Conservation (phyloP, 768 basidiomycete genomes). For the Termitomyces sp. region DNA sequence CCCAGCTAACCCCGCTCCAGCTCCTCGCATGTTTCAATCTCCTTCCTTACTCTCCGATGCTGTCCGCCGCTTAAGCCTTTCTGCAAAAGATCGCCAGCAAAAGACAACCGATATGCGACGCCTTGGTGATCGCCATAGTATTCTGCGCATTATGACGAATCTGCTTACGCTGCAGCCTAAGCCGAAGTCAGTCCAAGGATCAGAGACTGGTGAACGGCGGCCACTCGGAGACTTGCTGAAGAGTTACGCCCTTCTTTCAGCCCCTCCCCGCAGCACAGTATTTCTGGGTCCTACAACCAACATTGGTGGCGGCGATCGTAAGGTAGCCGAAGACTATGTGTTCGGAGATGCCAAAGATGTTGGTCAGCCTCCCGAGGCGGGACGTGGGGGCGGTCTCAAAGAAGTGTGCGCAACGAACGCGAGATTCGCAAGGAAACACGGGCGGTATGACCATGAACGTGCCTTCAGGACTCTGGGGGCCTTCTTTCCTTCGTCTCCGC, state of each 20-base stretch:
- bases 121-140: conserved; percentile 48
- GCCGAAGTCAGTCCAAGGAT: conserved; percentile 31
- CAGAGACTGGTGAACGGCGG: conserved; percentile 28
- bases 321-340: conserved; percentile 58
- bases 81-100: conserved; percentile 50
- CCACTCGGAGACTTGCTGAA: conserved; percentile 33
- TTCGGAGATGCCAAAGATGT: conserved; percentile 3
- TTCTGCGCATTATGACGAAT: conserved; percentile 75
- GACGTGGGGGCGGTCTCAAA: conserved; percentile 24
- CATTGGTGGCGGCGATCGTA: conserved; percentile 45
- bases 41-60: conserved; percentile 72
- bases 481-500: conserved; percentile 31
- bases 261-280: conserved; percentile 48
- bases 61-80: conserved; percentile 55
- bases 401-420: conserved; percentile 59
- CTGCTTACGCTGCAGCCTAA: conserved; percentile 53
- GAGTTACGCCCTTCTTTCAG: conserved; percentile 36
- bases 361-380: background rate
- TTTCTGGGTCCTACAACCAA: conserved; percentile 49
- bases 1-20: conserved; percentile 14
- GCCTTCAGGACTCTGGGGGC: conserved; percentile 52
- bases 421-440: conserved; percentile 46
- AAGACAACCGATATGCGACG: conserved; percentile 32
- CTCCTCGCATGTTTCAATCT: conserved; percentile 45
- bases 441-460: conserved; percentile 67